Evolutionary conservation across 352 stramenopile species (phyloP), one percentile per base, ranked within the genome.

Genomic region (Phytophthora litchii): DNA sequence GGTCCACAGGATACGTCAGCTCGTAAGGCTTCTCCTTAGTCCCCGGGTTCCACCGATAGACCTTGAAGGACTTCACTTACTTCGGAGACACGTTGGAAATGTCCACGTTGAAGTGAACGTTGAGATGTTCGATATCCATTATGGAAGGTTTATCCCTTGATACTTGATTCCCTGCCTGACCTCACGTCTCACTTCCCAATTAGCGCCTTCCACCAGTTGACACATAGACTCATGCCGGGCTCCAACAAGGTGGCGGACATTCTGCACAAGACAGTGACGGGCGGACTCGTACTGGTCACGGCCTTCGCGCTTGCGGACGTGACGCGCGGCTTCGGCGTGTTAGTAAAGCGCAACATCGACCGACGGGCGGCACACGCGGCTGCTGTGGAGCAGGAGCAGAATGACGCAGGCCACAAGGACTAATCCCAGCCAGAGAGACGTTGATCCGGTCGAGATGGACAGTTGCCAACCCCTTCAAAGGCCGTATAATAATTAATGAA

Each of bases 31-130:
- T 98, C 57, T 85, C 74, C 66, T 95, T 96, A 62, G 54, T 83
- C 70, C 99, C 96, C 0, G 97, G 97, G 73, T 99, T 93, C 89
- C 94, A 99, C 48, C 97, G 90, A 81, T 99, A 99, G 60, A 99
- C 97, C 79, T 99, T 98, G 58, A 99, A 99, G 79, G 98, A 97
- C 81, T 98, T 98, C 78, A 98, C 95, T 62, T 94, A 86, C 84
- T 91, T 92, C n/a, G n/a, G n/a, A n/a, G n/a, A n/a, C n/a, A n/a
- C 36, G 36, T 47, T 60, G 10, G 32, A 60, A 53, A 60, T 61
- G 42, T 31, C 11, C n/a, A 29, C 1, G 17, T 52, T 51, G 40
- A 44, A 52, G 40, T 4, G 4, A 14, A 17, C 17, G n/a, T n/a
- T n/a, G 5, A 27, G 7, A 34, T 34, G 10, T 12, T 34, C 29